Evolutionary conservation across 169 alveolate species (phyloP).

Genomic region (Eimeria tenella): DNA sequence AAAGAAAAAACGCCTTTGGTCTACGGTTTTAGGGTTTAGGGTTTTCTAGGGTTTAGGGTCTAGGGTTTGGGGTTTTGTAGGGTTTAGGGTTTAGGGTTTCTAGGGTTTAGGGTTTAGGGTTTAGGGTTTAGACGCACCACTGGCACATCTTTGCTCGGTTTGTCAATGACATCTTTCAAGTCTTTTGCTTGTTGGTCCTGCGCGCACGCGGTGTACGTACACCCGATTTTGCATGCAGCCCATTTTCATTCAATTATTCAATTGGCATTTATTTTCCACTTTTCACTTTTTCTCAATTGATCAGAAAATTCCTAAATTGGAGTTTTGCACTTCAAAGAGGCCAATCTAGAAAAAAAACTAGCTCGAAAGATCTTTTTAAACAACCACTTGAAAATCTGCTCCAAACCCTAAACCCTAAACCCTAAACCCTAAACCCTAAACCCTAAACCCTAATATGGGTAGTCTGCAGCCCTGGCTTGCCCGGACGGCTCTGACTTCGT

Average conservation of each 20-base stretch:
- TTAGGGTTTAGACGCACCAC: slow-evolving; percentile 12
- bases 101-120: neutral
- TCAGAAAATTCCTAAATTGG: too few species aligned
- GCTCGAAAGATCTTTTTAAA: too few species aligned
- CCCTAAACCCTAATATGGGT: neutral
- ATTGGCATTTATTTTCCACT: neutral
- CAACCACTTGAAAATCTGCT: too few species aligned
- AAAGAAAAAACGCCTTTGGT: too few species aligned
- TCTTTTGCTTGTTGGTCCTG: slow-evolving; percentile 57
- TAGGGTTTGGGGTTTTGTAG: too few species aligned
- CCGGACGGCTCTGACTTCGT: neutral
- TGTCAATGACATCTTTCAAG: neutral
- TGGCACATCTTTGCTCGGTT: slow-evolving; percentile 31
- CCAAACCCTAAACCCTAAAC: neutral
- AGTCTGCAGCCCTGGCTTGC: neutral
- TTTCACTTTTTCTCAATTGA: neutral
- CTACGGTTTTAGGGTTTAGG: too few species aligned
- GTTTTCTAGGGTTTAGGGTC: too few species aligned
- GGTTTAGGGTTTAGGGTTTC: too few species aligned
- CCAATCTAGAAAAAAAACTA: too few species aligned
- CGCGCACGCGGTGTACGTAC: slow-evolving; percentile 13
- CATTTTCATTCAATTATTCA: neutral
- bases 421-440: neutral
- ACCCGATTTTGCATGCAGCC: neutral
- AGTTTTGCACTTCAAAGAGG: too few species aligned